Evolutionary conservation across 495 filamentous ascomycete species (phyloP), one percentile per base, ranked within the genome.

Genomic region (Parathielavia hyrcaniae): DNA sequence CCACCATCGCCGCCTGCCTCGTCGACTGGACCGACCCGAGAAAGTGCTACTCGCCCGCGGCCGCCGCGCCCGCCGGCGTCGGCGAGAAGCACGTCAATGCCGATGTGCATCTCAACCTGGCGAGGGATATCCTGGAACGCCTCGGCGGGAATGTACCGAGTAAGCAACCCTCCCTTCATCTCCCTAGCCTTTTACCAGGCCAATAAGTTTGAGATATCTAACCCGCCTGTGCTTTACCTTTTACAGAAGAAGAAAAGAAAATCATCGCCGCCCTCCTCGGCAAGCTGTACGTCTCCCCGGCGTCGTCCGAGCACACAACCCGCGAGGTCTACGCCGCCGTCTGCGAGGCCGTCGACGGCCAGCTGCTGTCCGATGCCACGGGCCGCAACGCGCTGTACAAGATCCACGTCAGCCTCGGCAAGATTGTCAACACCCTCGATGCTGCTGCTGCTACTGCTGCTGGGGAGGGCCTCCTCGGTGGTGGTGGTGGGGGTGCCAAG

Each of bases 11-110:
- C 30, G 86, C 84, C 4, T 90, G 93, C 72, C 70, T 98, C 2
- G 81, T 90, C 1, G 93, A 98, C 67, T 98, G 93, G 93, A 97
- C 93, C 5, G 93, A 98, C 71, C 89, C 91, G 54, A 79, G 95
- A 19, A 87, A 91, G 65, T 87, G 91, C 53, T 85, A 93, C 51
- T 81, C 85, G 1, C 79, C 89, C 12, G 84, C 81, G 2, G 75
- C 81, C 43, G 52, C 88, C 11, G 84, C 80, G 1, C 75, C 81
- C 43, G 48, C 49, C 13, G 39, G 43, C 36, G 41, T 16, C 5
- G 32, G 4, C 41, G 81, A 83, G 64, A 83, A 80, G 61, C 75
- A 75, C 11, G 79, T 83, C 13, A 83, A 85, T 50, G 82, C 81
- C 4, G 82, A 87, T 55, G 79, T 86, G 36, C 88, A 93, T 60